Evolutionary conservation across 129 eudicot species (phyloP).

Genomic region (Centrapalus pauciflorus): DNA sequence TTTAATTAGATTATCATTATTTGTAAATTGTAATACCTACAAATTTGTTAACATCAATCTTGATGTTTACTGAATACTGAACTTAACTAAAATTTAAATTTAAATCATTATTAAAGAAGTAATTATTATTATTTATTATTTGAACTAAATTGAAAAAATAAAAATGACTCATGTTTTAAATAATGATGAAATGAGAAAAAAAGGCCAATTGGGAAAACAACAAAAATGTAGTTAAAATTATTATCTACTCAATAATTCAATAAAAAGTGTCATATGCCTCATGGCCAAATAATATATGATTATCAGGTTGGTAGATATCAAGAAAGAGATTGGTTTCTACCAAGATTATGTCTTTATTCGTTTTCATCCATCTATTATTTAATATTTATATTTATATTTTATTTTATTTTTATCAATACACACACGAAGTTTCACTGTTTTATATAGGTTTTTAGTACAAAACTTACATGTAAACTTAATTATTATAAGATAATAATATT

Average conservation of each 20-base stretch:
- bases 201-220: neutral
- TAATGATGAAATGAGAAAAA: neutral
- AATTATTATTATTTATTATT: neutral
- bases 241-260: neutral
- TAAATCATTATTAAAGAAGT: neutral
- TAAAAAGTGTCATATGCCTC: constrained; percentile 1
- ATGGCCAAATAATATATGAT: neutral
- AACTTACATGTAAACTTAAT: too few species aligned
- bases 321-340: constrained; percentile 5
- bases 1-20: too few species aligned
- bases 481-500: too few species aligned
- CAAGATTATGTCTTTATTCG: neutral
- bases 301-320: neutral
- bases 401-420: too few species aligned
- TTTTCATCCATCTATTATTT: too few species aligned
- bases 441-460: too few species aligned
- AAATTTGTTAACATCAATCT: too few species aligned
- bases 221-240: neutral
- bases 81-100: neutral
- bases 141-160: neutral
- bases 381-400: too few species aligned
- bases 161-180: neutral
- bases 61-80: too few species aligned
- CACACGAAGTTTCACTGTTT: too few species aligned
- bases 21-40: too few species aligned